phyloP scores from a whole-genome alignment of 2,329 filamentous ascomycete species.

The Polychaeton citri region DNA sequence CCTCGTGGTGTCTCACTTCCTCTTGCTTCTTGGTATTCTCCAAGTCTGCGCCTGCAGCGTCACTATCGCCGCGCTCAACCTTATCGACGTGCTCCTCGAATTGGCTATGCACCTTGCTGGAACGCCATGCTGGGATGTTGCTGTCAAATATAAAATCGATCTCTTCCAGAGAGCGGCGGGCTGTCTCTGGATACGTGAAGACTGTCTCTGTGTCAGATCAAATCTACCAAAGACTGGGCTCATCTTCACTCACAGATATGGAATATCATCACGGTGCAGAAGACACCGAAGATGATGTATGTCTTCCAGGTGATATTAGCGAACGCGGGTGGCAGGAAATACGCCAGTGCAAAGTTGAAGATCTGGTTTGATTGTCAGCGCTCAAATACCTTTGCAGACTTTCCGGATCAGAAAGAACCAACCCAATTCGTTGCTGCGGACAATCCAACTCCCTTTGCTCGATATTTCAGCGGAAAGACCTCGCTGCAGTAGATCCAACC shows the following conservation, averaged over 20 bases:
- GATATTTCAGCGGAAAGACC: slow-evolving; percentile 48
- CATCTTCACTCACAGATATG: no score
- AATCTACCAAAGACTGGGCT: slow-evolving; percentile 34
- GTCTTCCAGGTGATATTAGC: slow-evolving; percentile 44
- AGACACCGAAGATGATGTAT: slow-evolving; percentile 59
- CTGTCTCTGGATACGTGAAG: slow-evolving; percentile 27
- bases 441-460: slow-evolving; percentile 46
- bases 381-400: slow-evolving; percentile 36
- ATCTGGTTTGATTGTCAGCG: slow-evolving; percentile 6
- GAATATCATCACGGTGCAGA: slow-evolving; percentile 49
- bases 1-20: no score
- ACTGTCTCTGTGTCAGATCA: no score
- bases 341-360: slow-evolving; percentile 47
- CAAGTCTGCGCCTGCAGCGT: not conserved
- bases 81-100: not conserved
- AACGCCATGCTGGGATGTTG: slow-evolving; percentile 15
- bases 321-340: slow-evolving; percentile 47
- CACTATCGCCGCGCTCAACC: not conserved
- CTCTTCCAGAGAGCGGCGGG: slow-evolving; percentile 24
- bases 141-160: slow-evolving; percentile 23
- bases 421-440: slow-evolving; percentile 43
- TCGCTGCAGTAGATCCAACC: slow-evolving; percentile 55
- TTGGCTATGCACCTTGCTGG: slow-evolving; percentile 10
- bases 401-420: slow-evolving; percentile 34
- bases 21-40: not conserved